Conservation (phyloP, 176 grass and related monocot species). For the Carex kokanica region DNA sequence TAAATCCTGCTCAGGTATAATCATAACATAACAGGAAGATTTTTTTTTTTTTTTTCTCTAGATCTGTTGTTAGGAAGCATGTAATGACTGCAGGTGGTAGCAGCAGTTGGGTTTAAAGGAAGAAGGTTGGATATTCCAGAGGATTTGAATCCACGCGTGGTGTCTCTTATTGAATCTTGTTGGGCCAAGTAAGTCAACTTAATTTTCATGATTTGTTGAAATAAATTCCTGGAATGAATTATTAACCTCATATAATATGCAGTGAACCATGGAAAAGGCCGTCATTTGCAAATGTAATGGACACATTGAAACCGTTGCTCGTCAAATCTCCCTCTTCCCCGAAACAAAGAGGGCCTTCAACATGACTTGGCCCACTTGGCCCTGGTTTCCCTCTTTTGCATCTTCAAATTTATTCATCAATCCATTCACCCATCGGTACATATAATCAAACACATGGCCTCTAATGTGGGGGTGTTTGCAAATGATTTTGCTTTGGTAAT, state of each 20-base stretch:
- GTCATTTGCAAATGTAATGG: slow-evolving; percentile 83
- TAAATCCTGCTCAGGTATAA: slow-evolving; percentile 86
- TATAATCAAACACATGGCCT: neutral
- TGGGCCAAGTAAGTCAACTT: slow-evolving; percentile 66
- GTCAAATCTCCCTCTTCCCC: slow-evolving; percentile 7
- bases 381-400: neutral
- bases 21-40: neutral
- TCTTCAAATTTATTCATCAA: slow-evolving; percentile 6
- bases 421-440: neutral
- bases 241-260: neutral
- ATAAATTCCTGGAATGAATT: slow-evolving; percentile 4
- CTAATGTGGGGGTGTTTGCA: neutral
- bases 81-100: slow-evolving; percentile 57
- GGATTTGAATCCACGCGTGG: slow-evolving; percentile 72
- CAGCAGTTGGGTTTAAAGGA: slow-evolving; percentile 90
- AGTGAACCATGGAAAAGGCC: slow-evolving; percentile 80
- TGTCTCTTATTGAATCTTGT: slow-evolving; percentile 76
- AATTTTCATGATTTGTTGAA: slow-evolving; percentile 1
- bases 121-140: slow-evolving; percentile 81
- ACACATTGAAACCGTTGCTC: slow-evolving; percentile 58
- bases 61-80: neutral
- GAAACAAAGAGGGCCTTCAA: slow-evolving; percentile 14
- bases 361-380: neutral
- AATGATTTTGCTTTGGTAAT: slow-evolving; percentile 2
- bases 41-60: too few species aligned